These are phyloP conservation scores for Stephania japonica DNA, from an alignment of 164 flowering plant species.

Conservation along the genomic window DNA sequence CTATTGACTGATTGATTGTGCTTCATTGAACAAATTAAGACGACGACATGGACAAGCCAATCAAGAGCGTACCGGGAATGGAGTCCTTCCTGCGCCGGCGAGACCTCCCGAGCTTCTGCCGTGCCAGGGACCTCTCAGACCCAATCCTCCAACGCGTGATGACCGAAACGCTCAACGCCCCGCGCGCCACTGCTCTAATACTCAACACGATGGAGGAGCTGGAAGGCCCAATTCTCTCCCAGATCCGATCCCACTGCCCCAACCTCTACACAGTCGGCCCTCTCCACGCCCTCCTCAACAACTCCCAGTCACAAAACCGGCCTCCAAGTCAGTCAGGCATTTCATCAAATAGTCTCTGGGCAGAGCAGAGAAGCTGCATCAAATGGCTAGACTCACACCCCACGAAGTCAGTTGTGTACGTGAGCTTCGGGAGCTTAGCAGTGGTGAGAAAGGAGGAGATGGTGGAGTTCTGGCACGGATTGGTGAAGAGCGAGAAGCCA, in stretches of 20 bases:
- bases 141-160: conserved; percentile 6
- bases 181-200: conserved; percentile 22
- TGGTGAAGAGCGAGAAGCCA: conserved; percentile 29
- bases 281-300: conserved; percentile 18
- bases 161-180: conserved; percentile 5
- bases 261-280: conserved; percentile 28
- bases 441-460: conserved; percentile 17
- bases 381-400: conserved; percentile 46
- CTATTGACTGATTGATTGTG: background rate
- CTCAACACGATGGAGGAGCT: conserved; percentile 32
- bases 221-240: conserved; percentile 25
- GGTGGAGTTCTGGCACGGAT: conserved; percentile 47
- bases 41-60: conserved; percentile 19
- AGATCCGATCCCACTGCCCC: conserved; percentile 10
- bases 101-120: conserved; percentile 28
- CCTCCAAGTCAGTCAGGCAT: background rate
- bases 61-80: conserved; percentile 24
- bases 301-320: background rate
- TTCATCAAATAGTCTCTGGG: conserved; percentile 22
- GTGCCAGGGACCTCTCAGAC: conserved; percentile 13
- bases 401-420: conserved; percentile 43
- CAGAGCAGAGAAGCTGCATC: conserved; percentile 40
- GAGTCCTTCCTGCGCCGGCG: conserved; percentile 24
- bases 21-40: conserved; percentile 2
- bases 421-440: conserved; percentile 48